Base-by-base conservation (phyloP, 768 basidiomycete species). In the Boletales sp. region DNA sequence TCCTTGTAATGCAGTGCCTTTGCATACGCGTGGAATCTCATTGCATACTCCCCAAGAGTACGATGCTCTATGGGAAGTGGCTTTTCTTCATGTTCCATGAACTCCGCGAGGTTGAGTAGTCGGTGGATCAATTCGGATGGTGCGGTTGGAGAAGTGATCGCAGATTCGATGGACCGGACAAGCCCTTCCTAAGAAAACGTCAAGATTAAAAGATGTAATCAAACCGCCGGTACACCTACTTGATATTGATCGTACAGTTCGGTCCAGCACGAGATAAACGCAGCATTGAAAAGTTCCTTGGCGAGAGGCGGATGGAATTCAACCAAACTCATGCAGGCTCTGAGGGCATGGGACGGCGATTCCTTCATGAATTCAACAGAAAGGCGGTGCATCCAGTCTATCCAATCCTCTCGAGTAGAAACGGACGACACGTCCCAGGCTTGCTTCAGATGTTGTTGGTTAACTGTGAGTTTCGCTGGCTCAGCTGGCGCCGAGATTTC, bases 1-100 rank as follows among this genome's bases (percentile, higher is more conserved):
- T 99, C 96, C 67, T 98, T 98, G 75, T 98, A 99, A 66, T 99
- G 96, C 25, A 99, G 77, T 0, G 95, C 94, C 66, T 98, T 98
- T 4, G 96, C 96, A 57, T 93, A 97, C 0, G 94, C 94, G 67
- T 91, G 87, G 67, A 89, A 93, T 56, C 86, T 87, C 73, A 90
- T 81, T 0, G 96, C 94, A 62, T 94, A 93, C 61, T 94, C 90
- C 34, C 95, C 96, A 13, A 98, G 80, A 12, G 90, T 91, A 45
- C 90, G 82, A 58, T 94, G 86, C 59, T 96, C 93, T 53, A 98
- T 96, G 2, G 93, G 93, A 2, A 98, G 75, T 1, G 90, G 81
- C 62, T 95, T 95, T 62, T 98, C 96, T 69, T 98, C 94, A 58
- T 97, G 95, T 67, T 98, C 96, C 90, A 98, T 95, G 67, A 98